Conservation (phyloP, 495 filamentous ascomycete species). For the Articulospora tetracladia region DNA sequence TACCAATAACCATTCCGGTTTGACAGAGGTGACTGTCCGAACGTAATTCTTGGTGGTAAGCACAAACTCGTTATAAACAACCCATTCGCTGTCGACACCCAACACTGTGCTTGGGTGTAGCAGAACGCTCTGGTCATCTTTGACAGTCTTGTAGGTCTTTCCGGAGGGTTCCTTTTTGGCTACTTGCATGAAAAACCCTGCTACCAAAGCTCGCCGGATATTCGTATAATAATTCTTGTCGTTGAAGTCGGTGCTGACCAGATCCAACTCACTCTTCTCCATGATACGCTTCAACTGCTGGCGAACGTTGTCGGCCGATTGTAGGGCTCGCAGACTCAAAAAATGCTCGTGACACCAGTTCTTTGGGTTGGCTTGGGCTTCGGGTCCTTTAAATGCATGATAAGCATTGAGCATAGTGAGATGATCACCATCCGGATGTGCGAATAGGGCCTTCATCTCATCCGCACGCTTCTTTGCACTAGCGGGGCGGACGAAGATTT, state of each 20-base stretch:
- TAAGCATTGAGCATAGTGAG: slow-evolving; percentile 96
- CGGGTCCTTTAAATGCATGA: slow-evolving; percentile 84
- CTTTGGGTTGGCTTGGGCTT: slow-evolving; percentile 69
- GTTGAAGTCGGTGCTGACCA: slow-evolving; percentile 84
- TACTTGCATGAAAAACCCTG: slow-evolving; percentile 99
- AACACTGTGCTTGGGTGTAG: slow-evolving; percentile 90
- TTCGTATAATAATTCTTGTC: slow-evolving; percentile 98
- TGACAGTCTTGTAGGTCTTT: slow-evolving; percentile 90
- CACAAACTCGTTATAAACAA: slow-evolving; percentile 98
- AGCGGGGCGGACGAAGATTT: slow-evolving; percentile 87
- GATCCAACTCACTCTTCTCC: slow-evolving; percentile 81
- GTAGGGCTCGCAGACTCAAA: slow-evolving; percentile 81
- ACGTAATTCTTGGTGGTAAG: slow-evolving; percentile 95
- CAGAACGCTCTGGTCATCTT: slow-evolving; percentile 86
- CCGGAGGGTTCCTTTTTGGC: slow-evolving; percentile 75
- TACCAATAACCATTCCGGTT: slow-evolving; percentile 86
- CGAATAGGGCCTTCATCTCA: slow-evolving; percentile 94
- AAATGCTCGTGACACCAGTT: slow-evolving; percentile 98
- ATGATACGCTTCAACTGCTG: slow-evolving; percentile 90
- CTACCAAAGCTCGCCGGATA: slow-evolving; percentile 87
- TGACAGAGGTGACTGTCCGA: slow-evolving; percentile 61
- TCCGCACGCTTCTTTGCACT: slow-evolving; percentile 86
- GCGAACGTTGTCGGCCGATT: slow-evolving; percentile 91
- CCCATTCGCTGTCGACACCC: slow-evolving; percentile 85
- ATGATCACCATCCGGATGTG: slow-evolving; percentile 91